Evolutionary conservation across 75 land plant species (phyloP).

Genomic region (Isoetes taiwanensis): DNA sequence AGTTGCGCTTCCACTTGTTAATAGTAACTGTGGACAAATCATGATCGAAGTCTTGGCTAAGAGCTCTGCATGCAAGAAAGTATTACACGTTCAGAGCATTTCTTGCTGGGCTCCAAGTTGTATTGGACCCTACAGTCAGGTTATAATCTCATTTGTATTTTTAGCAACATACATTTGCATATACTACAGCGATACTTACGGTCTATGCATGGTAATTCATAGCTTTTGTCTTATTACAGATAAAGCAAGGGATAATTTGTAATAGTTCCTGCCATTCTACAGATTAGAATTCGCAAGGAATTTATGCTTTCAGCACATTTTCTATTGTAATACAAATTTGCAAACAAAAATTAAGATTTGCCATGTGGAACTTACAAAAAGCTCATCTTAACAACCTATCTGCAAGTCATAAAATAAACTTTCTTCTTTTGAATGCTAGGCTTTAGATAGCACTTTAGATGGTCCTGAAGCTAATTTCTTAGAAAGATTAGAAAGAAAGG

Average conservation of each 20-base stretch:
- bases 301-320: not conserved
- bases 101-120: conserved; percentile 99
- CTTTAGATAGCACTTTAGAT: too few species aligned
- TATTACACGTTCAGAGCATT: conserved; percentile 94
- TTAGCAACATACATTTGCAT: not conserved
- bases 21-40: conserved; percentile 42
- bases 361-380: too few species aligned
- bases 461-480: not conserved
- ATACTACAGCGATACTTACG: not conserved
- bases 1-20: conserved; percentile 46
- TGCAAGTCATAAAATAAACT: too few species aligned
- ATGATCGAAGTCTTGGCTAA: conserved; percentile 65
- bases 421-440: too few species aligned
- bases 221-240: not conserved
- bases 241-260: not conserved
- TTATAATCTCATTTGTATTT: not conserved
- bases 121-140: conserved; percentile 99
- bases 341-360: too few species aligned
- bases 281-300: not conserved
- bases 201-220: not conserved
- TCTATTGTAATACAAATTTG: not conserved
- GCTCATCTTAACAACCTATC: too few species aligned
- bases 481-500: not conserved
- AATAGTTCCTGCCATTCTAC: not conserved
- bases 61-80: conserved; percentile 45